Conservation (phyloP, 495 filamentous ascomycete genomes). For the Lichina pygmaea region DNA sequence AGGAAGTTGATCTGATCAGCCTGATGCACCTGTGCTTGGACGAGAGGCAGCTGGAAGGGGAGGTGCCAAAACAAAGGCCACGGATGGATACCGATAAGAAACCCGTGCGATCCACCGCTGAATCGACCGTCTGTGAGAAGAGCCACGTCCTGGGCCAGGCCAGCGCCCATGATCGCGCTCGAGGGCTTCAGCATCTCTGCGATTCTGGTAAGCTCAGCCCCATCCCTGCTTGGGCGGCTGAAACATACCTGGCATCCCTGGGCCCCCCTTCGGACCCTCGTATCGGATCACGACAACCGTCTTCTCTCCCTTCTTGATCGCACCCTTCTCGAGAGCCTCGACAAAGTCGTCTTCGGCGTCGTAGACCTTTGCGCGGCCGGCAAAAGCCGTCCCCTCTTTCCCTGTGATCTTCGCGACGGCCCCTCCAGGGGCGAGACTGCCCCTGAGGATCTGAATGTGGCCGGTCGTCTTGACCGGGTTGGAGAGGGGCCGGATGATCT, state of each 20-base stretch:
- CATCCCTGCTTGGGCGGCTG: too few species aligned
- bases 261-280: conserved; percentile 60
- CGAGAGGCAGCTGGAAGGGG: background rate
- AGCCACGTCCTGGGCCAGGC: conserved; percentile 58
- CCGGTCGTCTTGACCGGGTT: conserved; percentile 86
- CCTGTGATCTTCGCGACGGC: conserved; percentile 96
- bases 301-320: conserved; percentile 91
- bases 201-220: background rate
- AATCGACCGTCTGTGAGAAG: conserved; percentile 58
- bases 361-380: conserved; percentile 67
- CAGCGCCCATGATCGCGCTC: conserved; percentile 65
- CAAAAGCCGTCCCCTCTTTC: conserved; percentile 80
- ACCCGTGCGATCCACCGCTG: conserved; percentile 52
- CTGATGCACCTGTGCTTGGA: too few species aligned
- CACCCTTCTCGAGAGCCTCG: conserved; percentile 23
- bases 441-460: conserved; percentile 91
- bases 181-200: conserved; percentile 60
- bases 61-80: background rate
- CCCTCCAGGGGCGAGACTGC: conserved; percentile 70
- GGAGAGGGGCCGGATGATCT: conserved; percentile 72
- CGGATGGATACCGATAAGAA: conserved; percentile 28
- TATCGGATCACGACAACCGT: conserved; percentile 94
- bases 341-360: conserved; percentile 28
- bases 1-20: background rate
- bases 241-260: conserved; percentile 37